These are phyloP conservation scores for Punica granatum DNA, from an alignment of 345 rosid genomes.

Conservation along the genomic window DNA sequence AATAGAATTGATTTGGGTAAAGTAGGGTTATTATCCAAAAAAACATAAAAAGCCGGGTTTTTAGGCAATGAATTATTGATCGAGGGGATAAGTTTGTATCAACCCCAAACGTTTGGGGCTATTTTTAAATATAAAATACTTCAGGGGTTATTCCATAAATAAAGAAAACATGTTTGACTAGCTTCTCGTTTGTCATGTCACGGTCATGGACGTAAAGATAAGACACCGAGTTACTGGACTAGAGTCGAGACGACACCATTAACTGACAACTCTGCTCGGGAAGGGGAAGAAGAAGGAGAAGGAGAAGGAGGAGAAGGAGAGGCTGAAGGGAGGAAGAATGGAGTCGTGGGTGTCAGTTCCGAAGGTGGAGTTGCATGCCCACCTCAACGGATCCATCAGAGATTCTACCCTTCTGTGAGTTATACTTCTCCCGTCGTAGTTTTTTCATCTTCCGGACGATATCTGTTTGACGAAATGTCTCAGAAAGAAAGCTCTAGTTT, in stretches of 20 bases:
- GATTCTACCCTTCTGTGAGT: slow-evolving; percentile 77
- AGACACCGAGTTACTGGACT: too few relatives aligned
- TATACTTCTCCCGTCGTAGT: slow-evolving; percentile 1
- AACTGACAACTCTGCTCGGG: too few relatives aligned
- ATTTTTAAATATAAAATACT: too few relatives aligned
- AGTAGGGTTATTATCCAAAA: too few relatives aligned
- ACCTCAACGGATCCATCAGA: slow-evolving; percentile 93
- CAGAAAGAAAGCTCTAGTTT: not conserved
- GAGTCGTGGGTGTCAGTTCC: slow-evolving; percentile 67
- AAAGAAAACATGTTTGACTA: not conserved
- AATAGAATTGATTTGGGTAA: too few relatives aligned
- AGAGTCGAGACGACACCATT: too few relatives aligned
- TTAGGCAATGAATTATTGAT: too few relatives aligned
- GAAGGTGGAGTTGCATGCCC: slow-evolving; percentile 95
- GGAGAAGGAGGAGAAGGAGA: slow-evolving; percentile 1
- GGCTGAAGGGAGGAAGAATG: slow-evolving; percentile 23
- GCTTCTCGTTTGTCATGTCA: too few relatives aligned
- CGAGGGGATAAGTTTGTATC: too few relatives aligned
- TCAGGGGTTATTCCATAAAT: not conserved
- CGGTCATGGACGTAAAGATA: too few relatives aligned
- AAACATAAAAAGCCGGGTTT: too few relatives aligned
- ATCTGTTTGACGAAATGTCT: slow-evolving; percentile 9
- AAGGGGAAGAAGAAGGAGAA: not conserved
- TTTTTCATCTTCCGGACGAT: not conserved
- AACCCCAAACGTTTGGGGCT: too few relatives aligned